Base-by-base conservation (phyloP, 148 eudicot genomes). In the Persicaria maculosa region DNA sequence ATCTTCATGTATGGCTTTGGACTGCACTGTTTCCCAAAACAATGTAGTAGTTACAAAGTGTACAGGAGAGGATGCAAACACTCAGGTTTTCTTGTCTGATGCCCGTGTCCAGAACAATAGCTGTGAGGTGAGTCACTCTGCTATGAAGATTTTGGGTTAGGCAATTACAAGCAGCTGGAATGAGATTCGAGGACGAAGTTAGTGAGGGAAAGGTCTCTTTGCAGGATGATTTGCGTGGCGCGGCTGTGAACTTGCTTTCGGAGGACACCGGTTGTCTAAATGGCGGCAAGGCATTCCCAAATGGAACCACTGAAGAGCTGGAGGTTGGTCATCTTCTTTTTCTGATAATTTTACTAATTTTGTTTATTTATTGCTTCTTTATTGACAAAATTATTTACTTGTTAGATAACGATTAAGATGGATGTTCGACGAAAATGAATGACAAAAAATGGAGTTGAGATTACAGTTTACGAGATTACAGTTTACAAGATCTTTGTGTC, bases 61-160 rank as follows among this genome's bases (percentile, higher is more conserved):
- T 48, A 48, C 19, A 19, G 73, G 5, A 7, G 69, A 71, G 50
- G 71, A 73, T 74, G 80, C 64, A 54, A 75, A 75, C 59, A 68
- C 61, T 5, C 74, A 44, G 36, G 61, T 25, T 59, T 61, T 79
- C 73, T 78, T 72, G 46, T 67, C 85, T 70, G 74, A 58, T 71
- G 74, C 79, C 64, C 22, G 79, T 77, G 73, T 68, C 71, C 78
- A 85, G 71, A 77, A 74, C 72, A 75, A 76, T 46, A 79, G 68
- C 77, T 43, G 76, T 67, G 83, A 89, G 93, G 93, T 89, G 84
- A 84, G 89, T 88, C 80, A 70, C 72, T 84, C 59, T 79, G 75
- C 76, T 71, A 84, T 76, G 86, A 80, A 68, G 88, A 81, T 76
- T 81, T 81, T 85, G 83, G 81, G 76, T 79, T 78, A 78, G 76